Evolutionary conservation across 78 protist species (phyloP).

Genomic region (Protostelium mycophagum): DNA sequence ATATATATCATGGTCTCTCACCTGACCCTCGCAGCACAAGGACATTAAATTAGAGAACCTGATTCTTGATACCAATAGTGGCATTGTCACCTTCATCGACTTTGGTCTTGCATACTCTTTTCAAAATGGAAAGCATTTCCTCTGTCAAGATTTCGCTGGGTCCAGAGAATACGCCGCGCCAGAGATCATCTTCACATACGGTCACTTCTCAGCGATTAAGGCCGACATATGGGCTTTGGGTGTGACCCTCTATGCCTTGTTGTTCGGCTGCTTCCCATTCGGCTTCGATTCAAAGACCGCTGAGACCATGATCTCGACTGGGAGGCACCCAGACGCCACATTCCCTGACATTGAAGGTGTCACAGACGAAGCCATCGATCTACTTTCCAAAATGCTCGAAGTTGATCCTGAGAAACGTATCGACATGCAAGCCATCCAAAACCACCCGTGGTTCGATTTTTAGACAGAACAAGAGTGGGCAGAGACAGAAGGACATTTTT

Average conservation of each 20-base stretch:
- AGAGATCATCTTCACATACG: neutral
- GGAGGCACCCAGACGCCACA: neutral
- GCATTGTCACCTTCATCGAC: neutral
- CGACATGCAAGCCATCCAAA: conserved; percentile 55
- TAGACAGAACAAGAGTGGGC: no score
- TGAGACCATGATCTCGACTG: neutral
- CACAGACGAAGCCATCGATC: conserved; percentile 29
- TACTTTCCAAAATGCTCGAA: conserved; percentile 66
- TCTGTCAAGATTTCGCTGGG: neutral
- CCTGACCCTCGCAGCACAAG: no score
- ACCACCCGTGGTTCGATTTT: conserved; percentile 77
- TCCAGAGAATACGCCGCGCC: neutral
- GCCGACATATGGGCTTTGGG: conserved; percentile 87
- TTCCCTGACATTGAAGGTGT: neutral
- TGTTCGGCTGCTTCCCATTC: conserved; percentile 2
- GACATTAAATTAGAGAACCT: neutral
- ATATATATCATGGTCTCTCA: no score
- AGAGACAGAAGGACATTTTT: no score
- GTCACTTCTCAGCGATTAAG: conserved; percentile 2
- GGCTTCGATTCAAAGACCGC: neutral
- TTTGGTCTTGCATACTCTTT: neutral
- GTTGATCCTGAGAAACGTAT: conserved; percentile 71
- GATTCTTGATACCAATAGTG: neutral
- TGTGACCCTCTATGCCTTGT: conserved; percentile 77
- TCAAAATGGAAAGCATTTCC: neutral